These are phyloP conservation scores for Mycosphaerella arachidis DNA, from an alignment of 2,329 filamentous ascomycete species.

Conservation along the genomic window DNA sequence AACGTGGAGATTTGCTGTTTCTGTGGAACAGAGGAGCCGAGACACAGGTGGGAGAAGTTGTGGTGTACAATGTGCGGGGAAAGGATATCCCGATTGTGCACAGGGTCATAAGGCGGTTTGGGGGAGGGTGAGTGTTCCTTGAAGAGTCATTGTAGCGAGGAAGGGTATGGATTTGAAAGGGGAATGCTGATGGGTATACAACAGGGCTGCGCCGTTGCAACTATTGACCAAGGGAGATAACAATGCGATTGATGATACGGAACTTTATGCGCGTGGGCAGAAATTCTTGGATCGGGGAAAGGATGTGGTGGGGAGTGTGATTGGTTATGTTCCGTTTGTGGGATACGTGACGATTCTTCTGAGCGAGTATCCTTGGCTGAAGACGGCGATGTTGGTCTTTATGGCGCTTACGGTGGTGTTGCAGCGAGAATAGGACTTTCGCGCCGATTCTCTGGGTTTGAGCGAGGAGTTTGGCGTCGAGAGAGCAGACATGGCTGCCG, in stretches of 20 bases:
- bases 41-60: constrained; percentile 66
- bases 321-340: constrained; percentile 88
- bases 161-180: not conserved
- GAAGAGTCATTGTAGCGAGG: not conserved
- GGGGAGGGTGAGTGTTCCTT: constrained; percentile 47
- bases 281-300: constrained; percentile 72
- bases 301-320: constrained; percentile 89
- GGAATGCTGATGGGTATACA: not conserved
- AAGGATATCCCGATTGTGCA: constrained; percentile 99
- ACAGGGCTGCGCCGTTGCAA: constrained; percentile 49
- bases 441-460: not conserved
- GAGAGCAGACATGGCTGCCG: not conserved
- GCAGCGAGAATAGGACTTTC: constrained; percentile 74
- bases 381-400: constrained; percentile 87
- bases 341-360: constrained; percentile 96
- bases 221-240: constrained; percentile 97
- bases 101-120: constrained; percentile 71
- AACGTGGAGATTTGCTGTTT: constrained; percentile 70
- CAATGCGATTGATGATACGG: constrained; percentile 88
- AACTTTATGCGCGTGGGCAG: constrained; percentile 80
- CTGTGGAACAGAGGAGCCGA: constrained; percentile 67
- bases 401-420: constrained; percentile 94
- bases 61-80: constrained; percentile 78
- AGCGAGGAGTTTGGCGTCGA: constrained; percentile 13
- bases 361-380: constrained; percentile 93